Conservation (phyloP, 2,329 filamentous ascomycete species). For the Amesomyces nigricolor region DNA sequence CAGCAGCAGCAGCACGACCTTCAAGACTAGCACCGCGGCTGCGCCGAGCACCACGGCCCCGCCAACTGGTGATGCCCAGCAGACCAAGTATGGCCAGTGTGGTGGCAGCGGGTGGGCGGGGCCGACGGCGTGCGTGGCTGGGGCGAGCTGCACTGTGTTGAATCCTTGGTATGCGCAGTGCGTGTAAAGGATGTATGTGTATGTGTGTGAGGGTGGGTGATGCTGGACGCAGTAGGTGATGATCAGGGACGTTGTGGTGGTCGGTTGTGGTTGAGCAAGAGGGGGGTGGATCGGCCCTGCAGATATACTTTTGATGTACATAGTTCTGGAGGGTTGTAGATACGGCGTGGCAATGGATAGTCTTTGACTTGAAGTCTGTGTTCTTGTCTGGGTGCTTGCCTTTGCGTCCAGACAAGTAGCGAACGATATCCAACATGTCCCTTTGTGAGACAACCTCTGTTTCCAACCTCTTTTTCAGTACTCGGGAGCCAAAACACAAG, state of each 20-base stretch:
- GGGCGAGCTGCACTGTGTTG: conserved; percentile 20
- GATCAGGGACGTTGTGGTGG: not conserved
- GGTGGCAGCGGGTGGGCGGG: conserved; percentile 24
- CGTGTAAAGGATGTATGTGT: conserved; percentile 15
- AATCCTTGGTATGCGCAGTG: conserved; percentile 25
- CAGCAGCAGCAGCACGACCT: conserved; percentile 4
- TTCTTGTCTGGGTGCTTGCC: too few relatives aligned
- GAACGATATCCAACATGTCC: too few relatives aligned
- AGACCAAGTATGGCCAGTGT: conserved; percentile 26
- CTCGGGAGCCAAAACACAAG: too few relatives aligned
- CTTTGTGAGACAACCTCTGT: too few relatives aligned
- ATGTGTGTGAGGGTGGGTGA: too few relatives aligned
- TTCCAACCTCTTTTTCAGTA: too few relatives aligned
- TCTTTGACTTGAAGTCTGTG: too few relatives aligned
- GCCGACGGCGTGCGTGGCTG: conserved; percentile 21
- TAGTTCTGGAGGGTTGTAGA: not conserved
- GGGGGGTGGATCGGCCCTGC: too few relatives aligned
- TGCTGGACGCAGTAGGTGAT: not conserved
- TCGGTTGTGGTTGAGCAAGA: too few relatives aligned
- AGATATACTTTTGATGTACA: conserved; percentile 1
- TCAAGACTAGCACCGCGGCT: conserved; percentile 8
- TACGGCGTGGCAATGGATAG: too few relatives aligned
- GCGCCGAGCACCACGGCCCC: conserved; percentile 12
- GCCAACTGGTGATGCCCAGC: conserved; percentile 5
- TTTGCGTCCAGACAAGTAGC: too few relatives aligned